These are phyloP conservation scores for Trametes meyenii DNA, from an alignment of 768 basidiomycete genomes.

Conservation along the genomic window DNA sequence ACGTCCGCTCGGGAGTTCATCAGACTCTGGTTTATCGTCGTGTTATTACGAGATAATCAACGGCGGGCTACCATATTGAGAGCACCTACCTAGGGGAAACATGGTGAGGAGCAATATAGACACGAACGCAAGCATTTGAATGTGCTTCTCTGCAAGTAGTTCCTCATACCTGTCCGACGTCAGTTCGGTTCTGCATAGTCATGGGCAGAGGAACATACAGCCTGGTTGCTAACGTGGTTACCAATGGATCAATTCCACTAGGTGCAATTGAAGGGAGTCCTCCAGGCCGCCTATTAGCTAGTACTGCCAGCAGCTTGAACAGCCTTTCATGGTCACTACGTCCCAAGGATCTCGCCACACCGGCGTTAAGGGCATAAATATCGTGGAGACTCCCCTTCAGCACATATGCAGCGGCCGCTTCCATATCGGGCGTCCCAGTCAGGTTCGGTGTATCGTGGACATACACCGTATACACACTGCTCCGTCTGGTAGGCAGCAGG, in stretches of 20 bases:
- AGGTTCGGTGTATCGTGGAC: conserved; percentile 55
- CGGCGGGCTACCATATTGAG: neutral
- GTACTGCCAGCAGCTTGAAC: conserved; percentile 56
- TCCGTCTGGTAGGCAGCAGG: conserved; percentile 49
- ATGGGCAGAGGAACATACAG: conserved; percentile 29
- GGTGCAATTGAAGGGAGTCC: neutral
- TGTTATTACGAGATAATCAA: too few relatives aligned
- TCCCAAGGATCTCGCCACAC: conserved; percentile 57
- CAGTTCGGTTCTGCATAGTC: neutral
- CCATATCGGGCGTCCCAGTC: conserved; percentile 50
- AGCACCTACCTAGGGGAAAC: conserved; percentile 19
- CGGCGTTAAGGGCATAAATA: conserved; percentile 63
- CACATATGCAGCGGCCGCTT: conserved; percentile 65
- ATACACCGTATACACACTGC: conserved; percentile 64
- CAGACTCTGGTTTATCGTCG: neutral
- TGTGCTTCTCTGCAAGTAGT: conserved; percentile 55
- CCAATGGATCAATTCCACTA: conserved; percentile 16
- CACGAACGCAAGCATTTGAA: conserved; percentile 84
- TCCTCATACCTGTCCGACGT: conserved; percentile 43
- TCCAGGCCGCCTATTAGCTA: conserved; percentile 39
- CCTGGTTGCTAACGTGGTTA: conserved; percentile 30
- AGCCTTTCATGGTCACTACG: conserved; percentile 73
- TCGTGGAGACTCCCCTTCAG: conserved; percentile 45
- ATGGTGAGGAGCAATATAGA: conserved; percentile 57
- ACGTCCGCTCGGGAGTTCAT: neutral